These are phyloP conservation scores for Aspergillus carlsbadensis DNA, from an alignment of 495 filamentous ascomycete species.

Conservation along the genomic window DNA sequence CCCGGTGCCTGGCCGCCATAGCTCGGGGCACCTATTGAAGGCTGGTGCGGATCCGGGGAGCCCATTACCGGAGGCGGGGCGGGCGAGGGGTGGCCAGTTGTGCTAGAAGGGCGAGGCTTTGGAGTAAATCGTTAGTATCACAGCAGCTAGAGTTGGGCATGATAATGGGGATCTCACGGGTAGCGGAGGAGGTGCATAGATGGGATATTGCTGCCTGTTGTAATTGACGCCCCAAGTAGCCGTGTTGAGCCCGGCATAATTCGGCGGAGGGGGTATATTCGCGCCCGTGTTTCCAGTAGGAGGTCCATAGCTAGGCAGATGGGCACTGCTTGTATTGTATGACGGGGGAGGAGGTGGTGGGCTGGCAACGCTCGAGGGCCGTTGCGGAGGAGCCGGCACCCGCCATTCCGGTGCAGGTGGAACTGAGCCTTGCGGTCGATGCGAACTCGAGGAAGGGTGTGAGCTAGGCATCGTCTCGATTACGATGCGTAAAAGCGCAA, in stretches of 20 bases:
- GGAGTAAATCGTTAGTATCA: constrained; percentile 7
- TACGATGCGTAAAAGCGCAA: background rate
- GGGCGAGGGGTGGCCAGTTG: constrained; percentile 25
- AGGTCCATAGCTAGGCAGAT: constrained; percentile 35
- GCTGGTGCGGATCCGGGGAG: constrained; percentile 18
- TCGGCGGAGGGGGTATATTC: constrained; percentile 25
- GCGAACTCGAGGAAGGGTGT: constrained; percentile 21
- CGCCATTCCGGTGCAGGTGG: constrained; percentile 48
- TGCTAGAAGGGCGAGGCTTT: constrained; percentile 44
- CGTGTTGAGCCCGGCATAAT: constrained; percentile 27
- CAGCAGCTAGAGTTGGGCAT: background rate
- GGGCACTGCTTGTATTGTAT: constrained; percentile 40
- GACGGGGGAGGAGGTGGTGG: constrained; percentile 19
- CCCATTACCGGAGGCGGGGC: constrained; percentile 21
- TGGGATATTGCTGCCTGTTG: constrained; percentile 34
- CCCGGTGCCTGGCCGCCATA: constrained; percentile 20
- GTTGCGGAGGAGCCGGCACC: constrained; percentile 22
- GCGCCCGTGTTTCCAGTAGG: constrained; percentile 16
- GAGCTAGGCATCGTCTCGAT: constrained; percentile 29
- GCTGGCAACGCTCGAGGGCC: constrained; percentile 11
- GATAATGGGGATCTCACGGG: constrained; percentile 37
- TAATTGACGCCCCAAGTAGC: constrained; percentile 47
- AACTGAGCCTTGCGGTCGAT: constrained; percentile 18
- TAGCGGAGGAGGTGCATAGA: constrained; percentile 42
- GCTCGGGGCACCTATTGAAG: constrained; percentile 9